Evolutionary conservation across 2,329 filamentous ascomycete species (phyloP).

Genomic region (Cladosporium phlei): DNA sequence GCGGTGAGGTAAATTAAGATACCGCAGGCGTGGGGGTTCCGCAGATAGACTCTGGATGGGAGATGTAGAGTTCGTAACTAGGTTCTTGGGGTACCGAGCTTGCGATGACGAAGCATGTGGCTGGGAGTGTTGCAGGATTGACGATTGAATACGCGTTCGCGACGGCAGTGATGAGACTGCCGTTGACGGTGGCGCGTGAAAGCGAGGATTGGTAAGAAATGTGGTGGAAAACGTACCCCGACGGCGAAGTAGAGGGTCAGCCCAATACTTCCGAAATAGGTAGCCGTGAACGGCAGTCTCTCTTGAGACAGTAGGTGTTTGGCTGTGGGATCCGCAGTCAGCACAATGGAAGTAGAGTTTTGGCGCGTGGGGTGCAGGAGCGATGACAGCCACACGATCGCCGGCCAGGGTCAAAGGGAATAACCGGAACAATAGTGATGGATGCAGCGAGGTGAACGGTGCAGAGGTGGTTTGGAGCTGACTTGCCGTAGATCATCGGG

Average conservation of each 20-base stretch:
- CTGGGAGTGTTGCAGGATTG: conserved; percentile 14
- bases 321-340: conserved; percentile 34
- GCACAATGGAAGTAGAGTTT: conserved; percentile 11
- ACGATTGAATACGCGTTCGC: conserved; percentile 17
- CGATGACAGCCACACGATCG: conserved; percentile 11
- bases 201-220: conserved; percentile 10
- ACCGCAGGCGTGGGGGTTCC: conserved; percentile 10
- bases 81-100: not conserved
- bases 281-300: conserved; percentile 84
- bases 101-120: conserved; percentile 17
- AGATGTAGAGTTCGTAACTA: not conserved
- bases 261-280: conserved; percentile 89
- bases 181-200: conserved; percentile 10
- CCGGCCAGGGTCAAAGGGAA: conserved; percentile 10
- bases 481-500: conserved; percentile 65
- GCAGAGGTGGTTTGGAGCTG: conserved; percentile 6
- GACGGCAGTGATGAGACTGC: conserved; percentile 12
- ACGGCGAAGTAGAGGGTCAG: conserved; percentile 89
- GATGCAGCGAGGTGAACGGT: conserved; percentile 2
- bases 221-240: conserved; percentile 62
- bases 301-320: conserved; percentile 79
- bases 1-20: conserved; percentile 1
- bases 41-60: too few species aligned
- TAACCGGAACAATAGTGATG: conserved; percentile 4
- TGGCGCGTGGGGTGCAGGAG: conserved; percentile 13